phyloP scores from a whole-genome alignment of 2,329 filamentous ascomycete genomes.

The Rhynchosporium secalis region DNA sequence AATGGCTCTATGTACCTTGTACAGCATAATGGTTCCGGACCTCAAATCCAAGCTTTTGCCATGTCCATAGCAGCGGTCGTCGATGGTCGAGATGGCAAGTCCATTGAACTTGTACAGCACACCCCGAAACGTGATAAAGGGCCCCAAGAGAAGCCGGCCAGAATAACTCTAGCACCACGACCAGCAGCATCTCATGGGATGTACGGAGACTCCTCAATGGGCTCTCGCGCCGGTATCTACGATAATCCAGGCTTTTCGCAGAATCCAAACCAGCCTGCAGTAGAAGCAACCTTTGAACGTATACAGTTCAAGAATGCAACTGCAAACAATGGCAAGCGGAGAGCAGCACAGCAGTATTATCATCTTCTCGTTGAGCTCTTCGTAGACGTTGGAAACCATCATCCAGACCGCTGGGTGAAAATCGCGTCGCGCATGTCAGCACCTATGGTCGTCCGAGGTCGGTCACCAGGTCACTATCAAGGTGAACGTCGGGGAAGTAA shows the following conservation, averaged over 20 bases:
- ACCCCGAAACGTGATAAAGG: slow-evolving; percentile 73
- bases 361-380: slow-evolving; percentile 68
- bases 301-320: slow-evolving; percentile 77
- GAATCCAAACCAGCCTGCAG: slow-evolving; percentile 34
- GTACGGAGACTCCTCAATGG: slow-evolving; percentile 25
- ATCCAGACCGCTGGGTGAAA: slow-evolving; percentile 52
- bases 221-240: slow-evolving; percentile 26
- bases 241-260: slow-evolving; percentile 30
- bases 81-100: slow-evolving; percentile 61
- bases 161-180: slow-evolving; percentile 42
- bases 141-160: slow-evolving; percentile 61
- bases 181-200: slow-evolving; percentile 33
- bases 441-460: slow-evolving; percentile 65
- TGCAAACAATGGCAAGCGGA: slow-evolving; percentile 72
- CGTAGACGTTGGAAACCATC: slow-evolving; percentile 50
- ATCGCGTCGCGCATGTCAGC: slow-evolving; percentile 59
- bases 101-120: slow-evolving; percentile 72
- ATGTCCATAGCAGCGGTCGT: slow-evolving; percentile 69
- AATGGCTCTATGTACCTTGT: slow-evolving; percentile 45
- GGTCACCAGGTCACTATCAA: slow-evolving; percentile 64
- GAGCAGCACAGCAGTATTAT: slow-evolving; percentile 73
- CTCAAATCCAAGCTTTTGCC: slow-evolving; percentile 57
- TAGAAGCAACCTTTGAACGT: slow-evolving; percentile 58
- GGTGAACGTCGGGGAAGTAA: slow-evolving; percentile 52
- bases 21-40: slow-evolving; percentile 28